Base-by-base conservation (phyloP, 1,284 basidiomycete species). In the Tilletia caries region DNA sequence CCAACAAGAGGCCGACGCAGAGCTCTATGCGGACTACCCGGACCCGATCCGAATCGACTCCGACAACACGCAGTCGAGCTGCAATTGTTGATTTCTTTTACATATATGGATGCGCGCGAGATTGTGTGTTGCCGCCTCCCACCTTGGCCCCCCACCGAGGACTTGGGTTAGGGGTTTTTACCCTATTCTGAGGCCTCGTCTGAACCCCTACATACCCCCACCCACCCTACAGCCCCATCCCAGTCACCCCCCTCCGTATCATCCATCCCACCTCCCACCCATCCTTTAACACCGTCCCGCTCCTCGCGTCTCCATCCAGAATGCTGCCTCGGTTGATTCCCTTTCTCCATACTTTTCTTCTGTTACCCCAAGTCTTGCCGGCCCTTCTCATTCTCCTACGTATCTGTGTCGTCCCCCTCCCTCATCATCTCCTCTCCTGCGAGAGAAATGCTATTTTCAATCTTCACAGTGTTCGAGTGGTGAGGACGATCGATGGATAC, bases 11-110 rank as follows among this genome's bases (percentile, higher is more conserved):
- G 91, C 91, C 67, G 95, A 98, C 84, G 93, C 94, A 73, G 94
- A 97, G 84, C 85, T 97, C 92, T 95, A 95, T 85, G 91, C 94
- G 78, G 96, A 99, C 87, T 98, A 98, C 85, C 95, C 95, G 50
- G 96, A 99, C 84, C 95, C 96, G 18, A 98, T 99, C 85, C 91
- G 93, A 84, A 93, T 99, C 84, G 93, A 97, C 85, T 89, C 91
- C 71, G 93, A 96, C 84, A 91, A 88, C 83, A 90, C 91, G 72
- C 94, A 95, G 87, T 92, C 87, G 85, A 92, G 92, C 67, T 96
- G 95, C 88, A 93, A 89, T 84, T 97, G 94, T 86, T 96, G 81
- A 70, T 44, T n/a, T n/a, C n/a, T n/a, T n/a, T n/a, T n/a, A n/a
- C n/a, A n/a, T n/a, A n/a, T n/a, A n/a, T n/a, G n/a, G n/a, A n/a